phyloP scores from a whole-genome alignment of 2,329 filamentous ascomycete genomes.

The Gyromitra esculenta region DNA sequence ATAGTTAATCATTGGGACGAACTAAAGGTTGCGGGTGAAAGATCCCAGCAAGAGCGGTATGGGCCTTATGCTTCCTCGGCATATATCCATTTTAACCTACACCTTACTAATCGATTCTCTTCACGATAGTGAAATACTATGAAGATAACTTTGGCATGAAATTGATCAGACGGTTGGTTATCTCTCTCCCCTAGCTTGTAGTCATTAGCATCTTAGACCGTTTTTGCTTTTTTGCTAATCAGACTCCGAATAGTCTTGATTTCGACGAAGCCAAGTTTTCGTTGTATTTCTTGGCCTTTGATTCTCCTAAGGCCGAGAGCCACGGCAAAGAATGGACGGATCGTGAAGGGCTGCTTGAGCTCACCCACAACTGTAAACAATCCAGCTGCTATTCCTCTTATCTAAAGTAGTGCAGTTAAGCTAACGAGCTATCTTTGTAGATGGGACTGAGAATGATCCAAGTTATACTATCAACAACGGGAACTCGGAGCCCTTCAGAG shows the following conservation, averaged over 20 bases:
- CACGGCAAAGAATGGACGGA: constrained; percentile 76
- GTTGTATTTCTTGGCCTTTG: constrained; percentile 93
- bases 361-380: constrained; percentile 70
- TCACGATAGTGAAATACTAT: constrained; percentile 79
- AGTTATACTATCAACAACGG: constrained; percentile 85
- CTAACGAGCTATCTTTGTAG: constrained; percentile 28
- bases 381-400: neutral
- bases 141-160: constrained; percentile 84
- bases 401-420: neutral
- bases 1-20: constrained; percentile 12
- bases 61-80: constrained; percentile 52
- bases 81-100: neutral
- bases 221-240: neutral
- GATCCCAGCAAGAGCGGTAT: constrained; percentile 82
- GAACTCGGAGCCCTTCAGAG: constrained; percentile 80
- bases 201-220: neutral
- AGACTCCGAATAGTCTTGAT: constrained; percentile 59
- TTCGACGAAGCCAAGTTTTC: constrained; percentile 92
- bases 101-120: constrained; percentile 27
- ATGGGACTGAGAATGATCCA: constrained; percentile 83
- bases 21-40: constrained; percentile 86
- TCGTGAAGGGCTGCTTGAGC: constrained; percentile 88
- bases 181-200: neutral
- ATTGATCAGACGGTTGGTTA: constrained; percentile 76
- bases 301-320: constrained; percentile 78